Evolutionary conservation across 768 basidiomycete genomes (phyloP), one percentile per base, ranked within the genome.

Genomic region (Hericium erinaceus): DNA sequence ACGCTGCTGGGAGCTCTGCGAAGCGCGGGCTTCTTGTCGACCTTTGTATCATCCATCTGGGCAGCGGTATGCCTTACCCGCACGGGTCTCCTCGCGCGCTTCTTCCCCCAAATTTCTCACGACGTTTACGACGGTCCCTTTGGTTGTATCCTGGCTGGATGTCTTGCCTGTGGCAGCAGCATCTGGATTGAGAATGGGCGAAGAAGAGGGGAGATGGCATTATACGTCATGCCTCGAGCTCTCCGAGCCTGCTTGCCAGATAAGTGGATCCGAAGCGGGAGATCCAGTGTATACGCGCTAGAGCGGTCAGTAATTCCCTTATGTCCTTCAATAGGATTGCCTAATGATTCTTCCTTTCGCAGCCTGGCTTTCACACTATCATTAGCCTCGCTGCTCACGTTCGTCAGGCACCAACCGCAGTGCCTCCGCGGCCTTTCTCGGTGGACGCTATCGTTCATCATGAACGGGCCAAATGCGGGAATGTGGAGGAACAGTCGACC

Each of bases 41-140:
- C 81, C 1, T 92, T 92, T 63, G 75, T 91, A 46, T 76, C 83
- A 0, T 77, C 83, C 3, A 87, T 80, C 66, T 92, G 85, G 83
- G 79, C 79, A 54, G 65, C 80, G 5, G 82, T 90, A 13, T 92
- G 89, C 68, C 67, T 83, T 38, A 81, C 83, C 10, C 81, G 89
- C 50, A 83, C 89, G 2, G 72, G 86, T 5, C 72, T 81, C 5
- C 67, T 87, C 13, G 86, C 88, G 2, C 80, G 79, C 24, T 64
- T 83, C 8, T 75, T 91, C 40, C 87, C 86, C 0, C 72, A 67
- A 39, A 74, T 92, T 51, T 85, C 89, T 15, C 87, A 92, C 61
- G 80, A 92, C 57, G 80, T 86, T 58, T 89, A 86, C 81, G 89
- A 92, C 64, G 87, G 89, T 0, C 85, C 89, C 1, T 77, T 75